phyloP scores from a whole-genome alignment of 2,329 filamentous ascomycete genomes.

The Fusarium scirpi region DNA sequence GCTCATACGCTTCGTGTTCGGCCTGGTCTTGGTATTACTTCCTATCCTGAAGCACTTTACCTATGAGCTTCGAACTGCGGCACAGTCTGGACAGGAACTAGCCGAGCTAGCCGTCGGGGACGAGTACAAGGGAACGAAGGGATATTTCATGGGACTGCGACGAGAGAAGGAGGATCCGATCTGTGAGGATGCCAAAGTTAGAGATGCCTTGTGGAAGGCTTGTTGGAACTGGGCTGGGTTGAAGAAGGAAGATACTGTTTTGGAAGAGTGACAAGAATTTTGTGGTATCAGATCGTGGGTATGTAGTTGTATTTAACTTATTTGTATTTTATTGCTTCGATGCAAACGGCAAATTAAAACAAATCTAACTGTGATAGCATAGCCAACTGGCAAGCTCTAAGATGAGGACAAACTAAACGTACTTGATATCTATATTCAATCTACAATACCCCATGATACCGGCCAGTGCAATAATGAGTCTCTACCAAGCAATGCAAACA shows the following conservation, averaged over 20 bases:
- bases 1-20: not conserved
- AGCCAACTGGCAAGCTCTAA: not conserved
- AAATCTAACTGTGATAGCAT: not conserved
- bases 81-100: conserved; percentile 30
- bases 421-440: conserved; percentile 4
- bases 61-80: conserved; percentile 17
- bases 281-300: too few species aligned
- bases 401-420: not conserved
- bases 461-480: not conserved
- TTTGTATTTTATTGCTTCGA: not conserved
- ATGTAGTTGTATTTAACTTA: not conserved
- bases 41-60: conserved; percentile 24
- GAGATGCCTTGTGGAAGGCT: conserved; percentile 21
- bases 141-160: conserved; percentile 26
- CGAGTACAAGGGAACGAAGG: not conserved
- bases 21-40: not conserved
- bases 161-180: not conserved
- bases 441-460: not conserved
- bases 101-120: conserved; percentile 28
- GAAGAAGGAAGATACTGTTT: conserved; percentile 20
- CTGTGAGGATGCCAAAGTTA: conserved; percentile 5
- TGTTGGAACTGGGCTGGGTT: conserved; percentile 39
- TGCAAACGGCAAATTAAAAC: not conserved
- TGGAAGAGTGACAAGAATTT: not conserved
- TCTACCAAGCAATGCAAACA: not conserved